phyloP scores from a whole-genome alignment of 768 basidiomycete species.

The Leccinum boreale region DNA sequence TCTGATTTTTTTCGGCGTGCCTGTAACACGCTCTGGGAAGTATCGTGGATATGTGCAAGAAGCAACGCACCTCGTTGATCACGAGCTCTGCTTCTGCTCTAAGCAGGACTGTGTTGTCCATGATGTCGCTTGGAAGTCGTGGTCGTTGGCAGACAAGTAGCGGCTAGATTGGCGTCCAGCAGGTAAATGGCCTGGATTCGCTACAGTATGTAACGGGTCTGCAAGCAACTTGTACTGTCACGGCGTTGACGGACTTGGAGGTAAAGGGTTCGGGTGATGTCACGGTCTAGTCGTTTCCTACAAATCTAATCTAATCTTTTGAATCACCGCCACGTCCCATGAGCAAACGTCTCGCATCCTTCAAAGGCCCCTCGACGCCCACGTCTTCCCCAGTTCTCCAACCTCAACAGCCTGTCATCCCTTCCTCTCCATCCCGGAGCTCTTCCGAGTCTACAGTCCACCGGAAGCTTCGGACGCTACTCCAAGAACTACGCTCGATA shows the following conservation, averaged over 20 bases:
- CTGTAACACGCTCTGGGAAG: constrained; percentile 33
- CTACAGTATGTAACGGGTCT: background rate
- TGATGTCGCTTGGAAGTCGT: constrained; percentile 1
- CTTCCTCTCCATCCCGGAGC: constrained; percentile 36
- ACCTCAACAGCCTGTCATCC: constrained; percentile 36
- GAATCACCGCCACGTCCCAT: constrained; percentile 23
- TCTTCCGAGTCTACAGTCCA: constrained; percentile 72
- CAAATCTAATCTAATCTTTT: constrained; percentile 23
- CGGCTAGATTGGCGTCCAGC: no score
- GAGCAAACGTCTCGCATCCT: constrained; percentile 67
- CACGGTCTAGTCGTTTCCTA: no score
- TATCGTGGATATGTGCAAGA: background rate
- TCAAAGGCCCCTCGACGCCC: constrained; percentile 77
- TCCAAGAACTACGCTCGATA: constrained; percentile 64
- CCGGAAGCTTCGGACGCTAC: constrained; percentile 63
- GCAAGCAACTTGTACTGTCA: no score
- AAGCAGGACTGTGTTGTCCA: constrained; percentile 29
- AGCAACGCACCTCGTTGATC: constrained; percentile 25
- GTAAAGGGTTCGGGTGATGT: background rate
- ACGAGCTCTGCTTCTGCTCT: constrained; percentile 31
- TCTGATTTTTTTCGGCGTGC: constrained; percentile 72
- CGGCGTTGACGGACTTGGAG: background rate
- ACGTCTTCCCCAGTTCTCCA: constrained; percentile 58
- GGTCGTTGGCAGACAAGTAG: background rate
- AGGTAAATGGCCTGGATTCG: no score